Evolutionary conservation across 331 rosid genomes (phyloP), one percentile per base, ranked within the genome.

Genomic region (Acacia concinna): DNA sequence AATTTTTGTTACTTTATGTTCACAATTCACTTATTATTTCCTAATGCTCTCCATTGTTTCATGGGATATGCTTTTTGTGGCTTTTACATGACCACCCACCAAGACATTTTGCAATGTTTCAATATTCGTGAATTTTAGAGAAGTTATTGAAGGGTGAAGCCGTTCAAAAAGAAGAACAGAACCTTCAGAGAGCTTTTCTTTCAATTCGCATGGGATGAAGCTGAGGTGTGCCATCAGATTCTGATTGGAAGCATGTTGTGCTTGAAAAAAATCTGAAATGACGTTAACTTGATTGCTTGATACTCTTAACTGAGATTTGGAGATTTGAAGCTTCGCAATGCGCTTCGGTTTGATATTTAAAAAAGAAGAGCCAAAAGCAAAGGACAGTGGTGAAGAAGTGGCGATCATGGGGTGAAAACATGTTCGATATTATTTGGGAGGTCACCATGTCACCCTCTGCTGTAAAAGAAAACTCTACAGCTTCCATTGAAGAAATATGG

Each of bases 151-250:
- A 90, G 82, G 90, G 73, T 76, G 87, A 88, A 75, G 80, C 80
- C 15, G 83, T 95, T 40, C 97, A 97, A 4, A 90, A 91, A 84
- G 94, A 95, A 82, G 98, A 95, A 82, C 91, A 92, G 65, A 86
- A 92, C 76, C 90, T 92, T 86, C 98, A 91, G 90, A 91, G 91
- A 83, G 84, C 97, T 74, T 95, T 92, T 90, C 96, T 92, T 73
- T 95, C 97, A 75, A 92, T 95, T 80, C 98, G 92, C 87, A 80
- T 87, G 80, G 88, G 83, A 70, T 79, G 81, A 82, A 71, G 66
- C 83, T 4, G 88, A 81, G 85, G 82, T 82, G 78, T 68, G 74
- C 88, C 89, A 32, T 69, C 63, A 38, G 89, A 86, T 80, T 82
- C 89, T 30, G 89, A 86, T 78, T 92, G 97, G 82, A 97, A 92